Percentiles rank a stretch among this genome's conserved stretches.
Evolutionary conservation across 2,329 filamentous ascomycete genomes (phyloP).

Genomic region (Fusarium sp.): DNA sequence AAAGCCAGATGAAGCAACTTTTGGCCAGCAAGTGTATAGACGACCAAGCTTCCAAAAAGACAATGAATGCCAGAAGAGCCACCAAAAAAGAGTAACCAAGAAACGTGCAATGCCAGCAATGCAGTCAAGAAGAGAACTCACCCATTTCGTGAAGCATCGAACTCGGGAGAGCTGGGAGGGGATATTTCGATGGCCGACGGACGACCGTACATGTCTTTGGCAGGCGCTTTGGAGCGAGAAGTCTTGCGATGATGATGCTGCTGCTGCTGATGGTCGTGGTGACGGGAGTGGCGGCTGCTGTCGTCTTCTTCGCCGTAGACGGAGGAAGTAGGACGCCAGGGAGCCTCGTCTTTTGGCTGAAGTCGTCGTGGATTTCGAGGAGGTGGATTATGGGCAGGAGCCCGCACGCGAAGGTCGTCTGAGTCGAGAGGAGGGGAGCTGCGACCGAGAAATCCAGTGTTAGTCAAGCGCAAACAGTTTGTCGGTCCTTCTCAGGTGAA

Average conservation of each 20-base stretch:
- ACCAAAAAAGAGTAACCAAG: constrained; percentile 30
- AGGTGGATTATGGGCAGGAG: constrained; percentile 53
- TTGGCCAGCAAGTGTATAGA: background rate
- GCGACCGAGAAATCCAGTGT: constrained; percentile 30
- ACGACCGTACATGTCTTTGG: constrained; percentile 48
- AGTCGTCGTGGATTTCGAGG: constrained; percentile 55
- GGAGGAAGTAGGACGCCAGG: constrained; percentile 70
- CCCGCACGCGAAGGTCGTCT: constrained; percentile 37
- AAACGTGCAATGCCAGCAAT: constrained; percentile 14
- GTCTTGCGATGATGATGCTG: constrained; percentile 27
- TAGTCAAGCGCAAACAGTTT: constrained; percentile 34
- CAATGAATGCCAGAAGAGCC: constrained; percentile 5
- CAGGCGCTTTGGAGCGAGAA: constrained; percentile 57
- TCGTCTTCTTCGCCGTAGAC: constrained; percentile 57
- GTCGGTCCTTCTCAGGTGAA: constrained; percentile 4
- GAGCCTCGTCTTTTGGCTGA: constrained; percentile 45
- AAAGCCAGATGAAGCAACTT: background rate
- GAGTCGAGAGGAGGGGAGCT: constrained; percentile 47
- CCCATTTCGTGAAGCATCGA: constrained; percentile 55
- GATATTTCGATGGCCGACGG: constrained; percentile 66
- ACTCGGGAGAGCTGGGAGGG: constrained; percentile 72
- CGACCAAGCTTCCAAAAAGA: constrained; percentile 10
- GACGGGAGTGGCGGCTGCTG: constrained; percentile 31
- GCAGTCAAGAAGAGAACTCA: constrained; percentile 55
- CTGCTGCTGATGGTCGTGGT: constrained; percentile 26